Conservation (phyloP, 345 rosid species). For the Turritis glabra region DNA sequence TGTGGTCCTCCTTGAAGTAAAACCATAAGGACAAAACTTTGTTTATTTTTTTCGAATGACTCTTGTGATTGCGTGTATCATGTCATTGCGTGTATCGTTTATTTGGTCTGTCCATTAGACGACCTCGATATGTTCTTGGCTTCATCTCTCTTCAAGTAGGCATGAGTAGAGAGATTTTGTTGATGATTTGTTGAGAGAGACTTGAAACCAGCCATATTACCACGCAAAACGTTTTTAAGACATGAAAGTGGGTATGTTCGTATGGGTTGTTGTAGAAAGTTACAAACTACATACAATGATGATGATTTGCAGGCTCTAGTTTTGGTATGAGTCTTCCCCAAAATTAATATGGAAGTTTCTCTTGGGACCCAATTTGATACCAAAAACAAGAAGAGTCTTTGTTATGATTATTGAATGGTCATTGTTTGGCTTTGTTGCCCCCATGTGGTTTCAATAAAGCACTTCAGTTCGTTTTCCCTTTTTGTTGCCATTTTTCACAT, state of each 20-base stretch:
- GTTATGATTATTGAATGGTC: slow-evolving; percentile 30
- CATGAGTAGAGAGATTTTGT: slow-evolving; percentile 14
- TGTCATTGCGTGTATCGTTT: neutral
- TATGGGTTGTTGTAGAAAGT: slow-evolving; percentile 21
- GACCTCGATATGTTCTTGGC: slow-evolving; percentile 3
- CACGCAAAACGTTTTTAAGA: slow-evolving; percentile 13
- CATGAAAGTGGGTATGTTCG: slow-evolving; percentile 21
- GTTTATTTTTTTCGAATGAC: neutral
- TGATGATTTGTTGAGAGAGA: slow-evolving; percentile 21
- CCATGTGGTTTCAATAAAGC: slow-evolving; percentile 35
- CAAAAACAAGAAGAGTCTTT: slow-evolving; percentile 31
- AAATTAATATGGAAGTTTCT: slow-evolving; percentile 25
- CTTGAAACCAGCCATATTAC: slow-evolving; percentile 31
- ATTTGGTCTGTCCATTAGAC: neutral
- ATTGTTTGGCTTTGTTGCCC: slow-evolving; percentile 31
- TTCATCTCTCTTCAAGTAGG: slow-evolving; percentile 25
- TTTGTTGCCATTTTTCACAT: slow-evolving; percentile 7
- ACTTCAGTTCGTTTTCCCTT: slow-evolving; percentile 23
- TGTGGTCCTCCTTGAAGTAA: neutral
- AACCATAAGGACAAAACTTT: neutral
- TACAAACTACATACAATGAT: slow-evolving; percentile 29
- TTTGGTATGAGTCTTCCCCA: slow-evolving; percentile 6
- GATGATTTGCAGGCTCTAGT: slow-evolving; percentile 20
- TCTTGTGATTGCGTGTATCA: neutral
- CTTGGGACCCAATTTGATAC: slow-evolving; percentile 36